Base-by-base conservation (phyloP, 331 rosid species). In the Prunus yedoensis region DNA sequence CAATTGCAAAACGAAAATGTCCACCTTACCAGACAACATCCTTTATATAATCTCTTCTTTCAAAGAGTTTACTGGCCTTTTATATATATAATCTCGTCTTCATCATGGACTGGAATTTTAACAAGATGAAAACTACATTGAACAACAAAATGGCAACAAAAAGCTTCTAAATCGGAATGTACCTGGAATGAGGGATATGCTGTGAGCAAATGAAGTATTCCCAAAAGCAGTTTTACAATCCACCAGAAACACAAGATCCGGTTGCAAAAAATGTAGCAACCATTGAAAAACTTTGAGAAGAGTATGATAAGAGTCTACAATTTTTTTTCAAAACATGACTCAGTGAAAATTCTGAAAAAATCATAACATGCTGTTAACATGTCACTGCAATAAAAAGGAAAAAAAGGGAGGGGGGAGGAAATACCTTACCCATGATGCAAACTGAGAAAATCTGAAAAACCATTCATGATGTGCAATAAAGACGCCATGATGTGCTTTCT, bases 351-450 rank as follows among this genome's bases (percentile, higher is more conserved):
- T 38, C 23, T 52, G 16, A 46, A 38, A 61, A 20, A 51, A 60
- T 68, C 63, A 67, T 15, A 66, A 18, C 38, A 41, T 25, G 30
- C 3, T 17, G 54, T 27, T 32, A 69, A 46, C 70, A 74, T 66
- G 49, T 20, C 66, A 58, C 17, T 75, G 11, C 62, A 69, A 56
- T 25, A 35, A 21, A 47, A 71, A 9, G 9, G 25, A 63, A 66
- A 38, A 41, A 72, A 82, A 63, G 62, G 2, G 3, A 3, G 15
- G 10, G 3, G 8, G 15, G 10, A 58, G 23, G 8, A 20, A 54
- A 35, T 11, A 21, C 35, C 93, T 81, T 88, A 91, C 99, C 99
- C 99, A 94, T 74, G 87, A 80, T 50, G 89, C 85, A 86, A 90
- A 85, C 71, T 83, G 89, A 61, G 99, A 90, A 76, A 90, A 85